Base-by-base conservation (phyloP, 2,329 filamentous ascomycete genomes). In the Furcasterigmium sp. region DNA sequence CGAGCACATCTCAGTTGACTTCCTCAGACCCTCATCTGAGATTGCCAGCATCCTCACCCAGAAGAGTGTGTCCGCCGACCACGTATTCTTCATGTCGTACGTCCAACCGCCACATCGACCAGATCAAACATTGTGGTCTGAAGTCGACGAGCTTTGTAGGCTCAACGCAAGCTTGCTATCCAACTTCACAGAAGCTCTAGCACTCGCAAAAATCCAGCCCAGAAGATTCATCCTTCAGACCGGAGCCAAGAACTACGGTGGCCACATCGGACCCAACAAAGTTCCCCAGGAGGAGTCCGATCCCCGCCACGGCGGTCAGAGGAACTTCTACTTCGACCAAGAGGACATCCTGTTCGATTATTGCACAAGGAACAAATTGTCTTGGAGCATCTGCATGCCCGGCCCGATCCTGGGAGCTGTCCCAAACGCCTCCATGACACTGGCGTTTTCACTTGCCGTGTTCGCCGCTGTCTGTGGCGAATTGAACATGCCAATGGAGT, bases 271-370 rank as follows among this genome's bases (percentile, higher is more conserved):
- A 8, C 59, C 57, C 9, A 54, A 60, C 13, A 75, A 74, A 46
- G 64, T 66, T 46, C 73, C 72, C 1, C 65, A 76, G 60, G 50
- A 62, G 10, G 72, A 78, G 51, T 56, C 61, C 13, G 70, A 73
- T 43, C 64, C 65, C 2, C 62, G 63, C 8, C 56, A 60, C 11
- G 50, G 56, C 25, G 65, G 64, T 4, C 63, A 64, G 3, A 11
- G 7, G 23, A 77, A 73, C 54, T 77, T 76, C 53, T 77, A 77
- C 53, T 75, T 75, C 51, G 53, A 59, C 28, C 72, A 76, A 51
- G 67, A 78, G 50, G 57, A 63, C 19, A 65, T 72, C 42, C 56
- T 76, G 3, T 48, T 52, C 15, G 51, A 28, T 14, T 56, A 56
- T 28, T 56, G 53, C 42, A 39, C 32, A n/a, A 19, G 41, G 42